Evolutionary conservation across 345 rosid genomes (phyloP), one percentile per base, ranked within the genome.

Genomic region (Hevea brasiliensis): DNA sequence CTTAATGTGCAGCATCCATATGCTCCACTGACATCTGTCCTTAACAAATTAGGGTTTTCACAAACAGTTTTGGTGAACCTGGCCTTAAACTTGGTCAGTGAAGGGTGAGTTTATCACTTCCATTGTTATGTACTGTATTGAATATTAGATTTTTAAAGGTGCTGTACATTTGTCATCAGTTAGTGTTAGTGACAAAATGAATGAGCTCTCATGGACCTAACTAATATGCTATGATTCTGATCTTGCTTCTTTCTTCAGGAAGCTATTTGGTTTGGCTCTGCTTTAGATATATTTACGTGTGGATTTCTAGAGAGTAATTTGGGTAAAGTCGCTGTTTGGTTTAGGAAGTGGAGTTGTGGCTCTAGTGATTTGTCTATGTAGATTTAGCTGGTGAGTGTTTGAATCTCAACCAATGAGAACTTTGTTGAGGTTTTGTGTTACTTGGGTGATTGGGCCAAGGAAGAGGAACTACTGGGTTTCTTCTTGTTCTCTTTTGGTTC

Each of bases 1-100:
- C 90, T 90, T 21, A 84, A 74, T 24, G 93, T 90, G 80, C 93
- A 87, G 58, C 96, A 90, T 80, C 96, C 96, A 55, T 90, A 83
- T 73, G 84, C 51, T 74, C 84, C 90, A 61, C 93, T 90, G 29
- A 86, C 90, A 73, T 80, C 86, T n/a, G 80, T 83, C 76, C 85
- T 90, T 51, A 68, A 74, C 82, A 89, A 90, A 81, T 75, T 89
- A 74, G 96, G 96, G 65, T 90, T 89, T 74, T 86, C 93, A 27
- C 91, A 87, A 61, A 73, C 86, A 72, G 79, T 78, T 70, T 75
- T 90, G 87, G 85, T 90, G 85, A 77, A 87, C 75, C 72, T 90
- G 89, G 96, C 96, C 17, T 75, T 87, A 72, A 89, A 83, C 84
- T 79, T 90, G 85, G 83, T 90, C 73, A 85, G 91, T 79, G 91